Base-by-base conservation (phyloP, 2,329 filamentous ascomycete species). In the Gliomastix tumulicola region DNA sequence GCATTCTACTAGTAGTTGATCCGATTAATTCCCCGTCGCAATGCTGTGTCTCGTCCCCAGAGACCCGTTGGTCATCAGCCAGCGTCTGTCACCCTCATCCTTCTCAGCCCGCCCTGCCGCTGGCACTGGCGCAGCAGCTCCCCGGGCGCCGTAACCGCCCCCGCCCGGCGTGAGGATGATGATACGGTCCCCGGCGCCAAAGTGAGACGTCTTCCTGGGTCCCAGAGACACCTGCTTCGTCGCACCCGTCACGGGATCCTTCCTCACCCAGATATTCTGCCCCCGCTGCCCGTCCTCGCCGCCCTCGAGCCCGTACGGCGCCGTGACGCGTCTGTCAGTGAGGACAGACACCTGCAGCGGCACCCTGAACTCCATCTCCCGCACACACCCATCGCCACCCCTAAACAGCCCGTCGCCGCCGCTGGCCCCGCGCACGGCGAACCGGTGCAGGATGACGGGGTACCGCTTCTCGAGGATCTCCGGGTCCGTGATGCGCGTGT, bases 301-400 rank as follows among this genome's bases (percentile, higher is more conserved):
- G 1, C 83, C 83, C 20, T 74, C 73, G 41, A 87, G 66, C 1
- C 84, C 84, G 39, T 85, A 88, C 1, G 87, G 87, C 39, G 76
- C 72, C 48, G 84, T 82, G 0, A 88, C 82, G n/a, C 86, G 63
- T 15, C 85, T 57, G 59, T 92, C 85, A n/a, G 76, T 82, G 9
- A 90, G 60, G 28, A 92, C 89, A 4, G 76, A 82, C 17, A 84
- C 82, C 55, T 86, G 79, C 6, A 89, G 74, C 0, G 82, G 79
- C 23, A 83, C 77, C 3, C 83, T 68, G 55, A 88, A 88, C 60
- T 90, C 85, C 40, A 90, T 86, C 42, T 89, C 85, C 3, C 85
- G 61, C 1, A 87, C 65, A 1, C 86, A 79, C 10, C 85, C 85
- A 49, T 90, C 79, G 5, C 86, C 86, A 21, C 86, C 86, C 1